Evolutionary conservation across 2,329 filamentous ascomycete genomes (phyloP).

Genomic region (Onygenales sp.): DNA sequence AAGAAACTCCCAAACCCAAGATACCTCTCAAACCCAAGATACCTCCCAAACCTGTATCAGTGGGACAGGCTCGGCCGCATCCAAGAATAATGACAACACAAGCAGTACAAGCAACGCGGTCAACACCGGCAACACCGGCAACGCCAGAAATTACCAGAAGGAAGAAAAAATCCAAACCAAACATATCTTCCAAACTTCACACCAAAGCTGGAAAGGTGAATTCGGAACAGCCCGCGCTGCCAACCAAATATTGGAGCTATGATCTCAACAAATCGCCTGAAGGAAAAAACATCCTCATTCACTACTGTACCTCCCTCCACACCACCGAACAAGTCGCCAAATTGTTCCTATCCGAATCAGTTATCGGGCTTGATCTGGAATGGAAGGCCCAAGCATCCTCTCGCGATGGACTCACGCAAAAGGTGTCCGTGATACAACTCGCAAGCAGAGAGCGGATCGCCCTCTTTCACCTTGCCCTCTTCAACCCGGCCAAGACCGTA

Average conservation of each 20-base stretch:
- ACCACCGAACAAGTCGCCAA: conserved; percentile 57
- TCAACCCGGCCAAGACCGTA: conserved; percentile 32
- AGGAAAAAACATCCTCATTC: conserved; percentile 52
- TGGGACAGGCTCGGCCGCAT: too few species aligned
- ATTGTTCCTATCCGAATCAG: conserved; percentile 57
- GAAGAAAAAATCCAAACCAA: too few species aligned
- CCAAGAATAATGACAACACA: too few species aligned
- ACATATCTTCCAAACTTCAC: neutral
- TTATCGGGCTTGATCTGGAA: conserved; percentile 86
- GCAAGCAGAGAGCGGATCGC: conserved; percentile 67
- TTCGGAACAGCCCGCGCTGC: neutral
- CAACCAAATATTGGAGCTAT: conserved; percentile 1
- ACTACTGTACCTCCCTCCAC: conserved; percentile 64
- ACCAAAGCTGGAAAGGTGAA: neutral
- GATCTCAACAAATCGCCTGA: conserved; percentile 36
- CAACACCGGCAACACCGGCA: too few species aligned
- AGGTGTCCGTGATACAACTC: conserved; percentile 75
- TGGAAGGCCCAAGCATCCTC: conserved; percentile 54
- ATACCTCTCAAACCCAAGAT: too few species aligned
- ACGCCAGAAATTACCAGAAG: too few species aligned
- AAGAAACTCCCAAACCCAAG: too few species aligned
- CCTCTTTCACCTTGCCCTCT: conserved; percentile 70
- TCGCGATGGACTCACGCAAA: conserved; percentile 47
- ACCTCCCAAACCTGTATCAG: too few species aligned
- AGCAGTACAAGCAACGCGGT: too few species aligned